Percentiles rank a stretch among this genome's conserved stretches.
Evolutionary conservation across 2,329 filamentous ascomycete genomes (phyloP).

Genomic region (Nemania sp.): DNA sequence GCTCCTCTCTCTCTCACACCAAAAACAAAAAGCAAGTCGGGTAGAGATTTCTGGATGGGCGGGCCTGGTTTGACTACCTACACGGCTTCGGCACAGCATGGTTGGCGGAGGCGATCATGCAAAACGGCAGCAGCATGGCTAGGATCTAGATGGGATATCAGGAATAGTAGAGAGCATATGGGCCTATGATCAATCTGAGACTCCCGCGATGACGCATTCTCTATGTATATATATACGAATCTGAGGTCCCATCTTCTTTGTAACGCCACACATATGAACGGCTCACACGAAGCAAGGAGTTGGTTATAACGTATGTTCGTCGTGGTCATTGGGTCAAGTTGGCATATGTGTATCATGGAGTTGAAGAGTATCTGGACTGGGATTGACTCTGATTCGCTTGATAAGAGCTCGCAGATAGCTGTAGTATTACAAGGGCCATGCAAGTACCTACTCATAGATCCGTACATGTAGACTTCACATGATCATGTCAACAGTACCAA

Average conservation of each 20-base stretch:
- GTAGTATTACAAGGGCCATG: too few species aligned
- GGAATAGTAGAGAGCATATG: slow-evolving; percentile 25
- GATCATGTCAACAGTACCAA: too few species aligned
- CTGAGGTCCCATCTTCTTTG: background rate
- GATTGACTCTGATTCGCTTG: too few species aligned
- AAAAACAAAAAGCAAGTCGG: slow-evolving; percentile 35
- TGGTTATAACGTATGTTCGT: too few species aligned
- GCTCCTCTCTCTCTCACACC: slow-evolving; percentile 41
- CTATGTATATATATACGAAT: slow-evolving; percentile 16
- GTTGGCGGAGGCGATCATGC: slow-evolving; percentile 5
- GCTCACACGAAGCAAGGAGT: too few species aligned
- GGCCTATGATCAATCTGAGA: slow-evolving; percentile 14
- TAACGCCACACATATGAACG: background rate
- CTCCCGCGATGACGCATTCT: background rate
- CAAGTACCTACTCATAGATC: too few species aligned
- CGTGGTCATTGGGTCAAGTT: too few species aligned
- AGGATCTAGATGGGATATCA: slow-evolving; percentile 21
- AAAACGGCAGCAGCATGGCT: slow-evolving; percentile 10
- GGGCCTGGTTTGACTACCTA: slow-evolving; percentile 12
- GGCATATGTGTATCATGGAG: too few species aligned
- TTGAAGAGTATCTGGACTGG: too few species aligned
- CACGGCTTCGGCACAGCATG: slow-evolving; percentile 21
- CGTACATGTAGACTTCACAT: too few species aligned
- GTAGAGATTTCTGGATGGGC: slow-evolving; percentile 26
- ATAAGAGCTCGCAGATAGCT: too few species aligned